Percentiles rank a stretch among this genome's conserved stretches.
Conservation (phyloP, 345 rosid genomes). For the Camelina hispida region DNA sequence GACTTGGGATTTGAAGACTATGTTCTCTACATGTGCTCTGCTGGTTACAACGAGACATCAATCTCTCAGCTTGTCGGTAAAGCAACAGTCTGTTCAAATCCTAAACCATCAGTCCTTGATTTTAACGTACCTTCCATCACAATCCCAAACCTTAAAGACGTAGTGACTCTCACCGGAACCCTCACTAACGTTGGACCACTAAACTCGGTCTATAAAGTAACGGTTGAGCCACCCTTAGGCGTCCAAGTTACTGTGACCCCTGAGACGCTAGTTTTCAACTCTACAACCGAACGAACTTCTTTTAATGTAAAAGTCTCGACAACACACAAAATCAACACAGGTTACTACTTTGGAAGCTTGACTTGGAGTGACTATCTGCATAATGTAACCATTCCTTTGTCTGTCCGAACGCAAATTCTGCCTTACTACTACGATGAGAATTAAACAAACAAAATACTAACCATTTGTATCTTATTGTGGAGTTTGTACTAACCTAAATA, state of each 20-base stretch:
- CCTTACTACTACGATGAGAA: constrained; percentile 35
- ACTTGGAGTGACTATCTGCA: constrained; percentile 47
- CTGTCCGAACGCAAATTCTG: constrained; percentile 47
- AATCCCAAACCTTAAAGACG: constrained; percentile 25
- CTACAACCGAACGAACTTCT: constrained; percentile 22
- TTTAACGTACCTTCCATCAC: constrained; percentile 57
- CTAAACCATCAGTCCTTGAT: constrained; percentile 29
- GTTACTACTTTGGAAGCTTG: constrained; percentile 55
- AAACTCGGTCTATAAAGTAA: constrained; percentile 33
- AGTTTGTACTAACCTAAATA: background rate
- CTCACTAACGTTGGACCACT: constrained; percentile 53
- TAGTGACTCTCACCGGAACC: constrained; percentile 32
- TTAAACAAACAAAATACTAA: constrained; percentile 1
- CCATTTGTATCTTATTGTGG: too few relatives aligned
- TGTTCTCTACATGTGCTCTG: constrained; percentile 52
- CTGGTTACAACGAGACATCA: constrained; percentile 51
- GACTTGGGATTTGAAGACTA: constrained; percentile 54
- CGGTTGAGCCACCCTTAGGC: constrained; percentile 41
- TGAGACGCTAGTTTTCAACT: constrained; percentile 31
- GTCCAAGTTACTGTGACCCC: constrained; percentile 33
- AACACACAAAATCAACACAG: constrained; percentile 46
- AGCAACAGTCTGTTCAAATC: constrained; percentile 26
- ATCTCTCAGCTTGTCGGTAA: constrained; percentile 50
- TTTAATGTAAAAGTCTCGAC: constrained; percentile 38
- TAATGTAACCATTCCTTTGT: constrained; percentile 49